Conservation (phyloP, 768 basidiomycete species). For the Calocybe gangraenosa region DNA sequence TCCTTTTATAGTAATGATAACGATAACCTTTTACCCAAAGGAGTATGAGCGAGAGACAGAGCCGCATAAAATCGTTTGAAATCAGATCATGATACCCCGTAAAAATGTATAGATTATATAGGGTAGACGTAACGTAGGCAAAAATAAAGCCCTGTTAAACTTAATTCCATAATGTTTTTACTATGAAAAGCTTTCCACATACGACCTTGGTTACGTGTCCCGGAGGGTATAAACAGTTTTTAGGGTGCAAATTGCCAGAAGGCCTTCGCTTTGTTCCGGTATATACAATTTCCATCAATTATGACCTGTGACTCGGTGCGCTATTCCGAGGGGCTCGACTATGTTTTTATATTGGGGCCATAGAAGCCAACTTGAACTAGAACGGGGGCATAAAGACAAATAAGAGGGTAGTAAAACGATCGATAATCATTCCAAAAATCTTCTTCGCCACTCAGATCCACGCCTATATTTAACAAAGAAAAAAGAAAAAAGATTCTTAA, state of each 20-base stretch:
- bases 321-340: neutral
- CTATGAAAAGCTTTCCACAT: too few species aligned
- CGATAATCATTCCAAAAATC: constrained; percentile 15
- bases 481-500: neutral
- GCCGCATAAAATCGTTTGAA: too few species aligned
- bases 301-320: neutral
- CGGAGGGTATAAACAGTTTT: neutral
- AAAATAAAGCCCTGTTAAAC: too few species aligned
- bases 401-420: constrained; percentile 11
- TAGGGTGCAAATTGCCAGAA: constrained; percentile 1
- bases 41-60: too few species aligned
- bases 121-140: too few species aligned
- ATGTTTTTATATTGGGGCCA: neutral
- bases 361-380: neutral
- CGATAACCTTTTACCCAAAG: neutral
- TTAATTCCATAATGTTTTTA: too few species aligned
- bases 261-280: neutral
- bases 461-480: neutral
- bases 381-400: neutral
- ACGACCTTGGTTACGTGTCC: too few species aligned
- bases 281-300: neutral
- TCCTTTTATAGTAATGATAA: constrained; percentile 1
- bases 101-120: too few species aligned
- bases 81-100: too few species aligned
- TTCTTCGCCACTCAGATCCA: neutral